phyloP scores from a whole-genome alignment of 441 rosid species.

The Corymbia calophylla region DNA sequence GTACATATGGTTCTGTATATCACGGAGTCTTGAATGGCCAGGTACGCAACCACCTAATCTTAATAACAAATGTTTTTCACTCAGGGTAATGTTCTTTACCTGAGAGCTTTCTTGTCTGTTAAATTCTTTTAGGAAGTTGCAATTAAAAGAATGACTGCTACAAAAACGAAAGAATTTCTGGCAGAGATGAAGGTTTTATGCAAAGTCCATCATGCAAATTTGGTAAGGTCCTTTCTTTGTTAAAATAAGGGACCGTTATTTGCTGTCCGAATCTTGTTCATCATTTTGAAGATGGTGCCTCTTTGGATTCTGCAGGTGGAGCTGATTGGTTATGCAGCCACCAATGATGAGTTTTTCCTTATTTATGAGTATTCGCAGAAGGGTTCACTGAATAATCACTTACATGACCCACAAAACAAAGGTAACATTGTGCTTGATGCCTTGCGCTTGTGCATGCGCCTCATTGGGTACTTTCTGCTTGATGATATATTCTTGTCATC shows the following conservation, averaged over 20 bases:
- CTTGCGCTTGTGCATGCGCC: background rate
- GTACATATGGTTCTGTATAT: conserved; percentile 88
- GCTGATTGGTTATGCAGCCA: conserved; percentile 88
- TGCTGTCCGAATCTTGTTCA: background rate
- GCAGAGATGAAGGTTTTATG: conserved; percentile 97
- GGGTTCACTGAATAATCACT: conserved; percentile 77
- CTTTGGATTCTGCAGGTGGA: conserved; percentile 70
- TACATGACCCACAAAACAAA: conserved; percentile 88
- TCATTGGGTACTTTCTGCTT: background rate
- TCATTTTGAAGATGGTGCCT: conserved; percentile 13
- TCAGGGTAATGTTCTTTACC: background rate
- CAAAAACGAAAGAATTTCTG: conserved; percentile 87
- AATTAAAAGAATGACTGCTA: conserved; percentile 90
- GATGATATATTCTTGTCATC: background rate
- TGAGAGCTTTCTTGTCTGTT: background rate
- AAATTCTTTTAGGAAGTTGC: conserved; percentile 70
- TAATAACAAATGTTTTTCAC: background rate
- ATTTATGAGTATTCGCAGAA: conserved; percentile 90
- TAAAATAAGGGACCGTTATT: background rate
- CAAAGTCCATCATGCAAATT: conserved; percentile 93
- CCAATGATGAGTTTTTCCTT: conserved; percentile 73
- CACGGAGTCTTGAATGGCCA: conserved; percentile 74
- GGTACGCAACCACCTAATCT: conserved; percentile 24
- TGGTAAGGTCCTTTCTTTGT: conserved; percentile 41
- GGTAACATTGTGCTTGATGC: conserved; percentile 30